phyloP scores from a whole-genome alignment of 2,329 filamentous ascomycete genomes.

The Fusarium sublunatum region DNA sequence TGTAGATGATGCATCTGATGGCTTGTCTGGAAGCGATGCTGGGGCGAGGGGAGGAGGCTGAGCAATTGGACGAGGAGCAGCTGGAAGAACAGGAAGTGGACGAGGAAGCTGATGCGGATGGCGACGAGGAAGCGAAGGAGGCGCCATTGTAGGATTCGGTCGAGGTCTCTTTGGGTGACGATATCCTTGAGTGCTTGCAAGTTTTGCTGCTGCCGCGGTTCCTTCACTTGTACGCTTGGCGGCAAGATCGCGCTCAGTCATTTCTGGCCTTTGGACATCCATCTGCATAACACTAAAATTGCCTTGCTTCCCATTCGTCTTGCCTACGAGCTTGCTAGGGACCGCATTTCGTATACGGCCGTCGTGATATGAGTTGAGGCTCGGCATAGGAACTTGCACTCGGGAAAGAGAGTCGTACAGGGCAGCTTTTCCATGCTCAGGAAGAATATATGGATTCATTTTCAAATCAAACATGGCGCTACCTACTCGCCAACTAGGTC shows the following conservation, averaged over 20 bases:
- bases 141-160: constrained; percentile 47
- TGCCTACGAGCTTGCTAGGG: constrained; percentile 71
- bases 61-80: constrained; percentile 3
- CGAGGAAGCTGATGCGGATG: constrained; percentile 11
- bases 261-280: constrained; percentile 60
- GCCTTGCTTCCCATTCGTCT: constrained; percentile 65
- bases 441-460: constrained; percentile 14
- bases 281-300: constrained; percentile 74
- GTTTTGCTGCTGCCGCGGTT: constrained; percentile 67
- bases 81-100: constrained; percentile 2
- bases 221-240: constrained; percentile 72
- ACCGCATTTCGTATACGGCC: constrained; percentile 63
- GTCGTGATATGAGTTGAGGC: constrained; percentile 45
- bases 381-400: not conserved
- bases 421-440: constrained; percentile 2
- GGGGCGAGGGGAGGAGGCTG: constrained; percentile 9
- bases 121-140: not conserved
- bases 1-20: not conserved
- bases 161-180: constrained; percentile 60
- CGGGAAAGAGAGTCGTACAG: constrained; percentile 1
- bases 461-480: constrained; percentile 21
- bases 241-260: constrained; percentile 62
- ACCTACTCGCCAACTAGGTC: constrained; percentile 14
- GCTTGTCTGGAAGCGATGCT: not conserved
- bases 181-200: constrained; percentile 66